Conservation (phyloP, 1,284 basidiomycete species). For the Fomitopsis betulina region DNA sequence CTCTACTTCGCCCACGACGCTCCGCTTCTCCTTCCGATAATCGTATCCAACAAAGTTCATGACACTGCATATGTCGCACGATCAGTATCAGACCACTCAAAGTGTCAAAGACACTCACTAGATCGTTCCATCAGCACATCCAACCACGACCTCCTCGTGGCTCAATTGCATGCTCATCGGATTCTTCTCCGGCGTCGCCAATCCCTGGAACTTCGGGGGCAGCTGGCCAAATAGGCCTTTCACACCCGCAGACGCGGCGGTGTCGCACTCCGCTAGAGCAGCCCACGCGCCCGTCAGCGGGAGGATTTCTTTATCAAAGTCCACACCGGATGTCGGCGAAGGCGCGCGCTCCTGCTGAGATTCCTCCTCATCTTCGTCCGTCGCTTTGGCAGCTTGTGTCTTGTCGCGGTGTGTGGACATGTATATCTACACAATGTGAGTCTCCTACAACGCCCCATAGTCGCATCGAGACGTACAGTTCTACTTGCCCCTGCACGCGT, state of each 20-base stretch:
- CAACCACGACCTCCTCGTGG: slow-evolving; percentile 82
- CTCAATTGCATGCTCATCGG: slow-evolving; percentile 86
- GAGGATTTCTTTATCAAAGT: slow-evolving; percentile 58
- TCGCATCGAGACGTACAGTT: slow-evolving; percentile 45
- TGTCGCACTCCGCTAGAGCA: slow-evolving; percentile 43
- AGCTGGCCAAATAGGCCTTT: slow-evolving; percentile 57
- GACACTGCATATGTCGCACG: slow-evolving; percentile 37
- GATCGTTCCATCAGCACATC: slow-evolving; percentile 84
- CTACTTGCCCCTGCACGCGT: slow-evolving; percentile 75
- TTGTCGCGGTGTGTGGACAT: slow-evolving; percentile 73
- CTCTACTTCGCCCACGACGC: neutral
- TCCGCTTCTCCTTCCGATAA: slow-evolving; percentile 33
- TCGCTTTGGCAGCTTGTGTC: slow-evolving; percentile 23
- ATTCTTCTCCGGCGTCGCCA: slow-evolving; percentile 81
- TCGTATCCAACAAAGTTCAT: slow-evolving; percentile 74
- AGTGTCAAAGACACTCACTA: slow-evolving; percentile 50
- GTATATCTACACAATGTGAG: slow-evolving; percentile 50
- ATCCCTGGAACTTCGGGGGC: slow-evolving; percentile 62
- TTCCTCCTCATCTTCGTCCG: slow-evolving; percentile 27
- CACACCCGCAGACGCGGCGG: slow-evolving; percentile 29
- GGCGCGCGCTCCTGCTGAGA: slow-evolving; percentile 12
- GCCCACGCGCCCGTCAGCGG: slow-evolving; percentile 67
- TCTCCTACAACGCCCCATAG: neutral
- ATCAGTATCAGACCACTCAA: neutral
- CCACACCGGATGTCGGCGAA: slow-evolving; percentile 35